Base-by-base conservation (phyloP, 2,329 filamentous ascomycete genomes). In the Pseudopithomyces chartarum region DNA sequence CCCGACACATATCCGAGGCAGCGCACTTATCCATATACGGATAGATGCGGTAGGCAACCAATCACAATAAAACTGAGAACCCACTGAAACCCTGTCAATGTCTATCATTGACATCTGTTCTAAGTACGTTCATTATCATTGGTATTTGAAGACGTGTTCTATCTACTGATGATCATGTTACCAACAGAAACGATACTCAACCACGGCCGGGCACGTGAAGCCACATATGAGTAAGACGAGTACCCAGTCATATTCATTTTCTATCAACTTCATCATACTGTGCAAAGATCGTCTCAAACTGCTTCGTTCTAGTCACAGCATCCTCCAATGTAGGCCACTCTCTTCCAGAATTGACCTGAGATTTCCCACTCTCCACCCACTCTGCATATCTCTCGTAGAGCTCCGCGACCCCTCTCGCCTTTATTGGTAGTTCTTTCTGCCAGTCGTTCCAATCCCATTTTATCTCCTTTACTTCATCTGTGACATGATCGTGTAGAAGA, bases 221-320 rank as follows among this genome's bases (percentile, higher is more conserved):
- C 26, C 26, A 29, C 26, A 29, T 8, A 29, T 5, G 26, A 29
- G 26, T 29, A 29, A 29, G 26, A 29, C 26, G 8, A 29, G 4
- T 29, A 8, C 26, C 26, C 26, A n/a, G 32, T 33, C 32, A 5
- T 29, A 11, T 40, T 34, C 34, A n/a, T 15, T 19, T 23, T 34
- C 17, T 58, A 54, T 58, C 49, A 15, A 46, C 11, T 15, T 43
- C n/a, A 55, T 62, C 62, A 51, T 53, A 59, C 51, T 58, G 54
- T 47, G 47, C 58, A 23, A 62, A 64, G 13, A 66, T 47, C 7
- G 19, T 39, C 2, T 62, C 60, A 48, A 67, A 59, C 70, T 83
- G 76, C 64, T 76, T 70, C 66, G 84, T 82, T n/a, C 83, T 73
- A 60, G 67, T 67, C 3, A 82, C 62, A 0, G 82, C 83, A 53